These are phyloP conservation scores for Pleurotus djamor DNA, from an alignment of 768 basidiomycete genomes.

Conservation along the genomic window DNA sequence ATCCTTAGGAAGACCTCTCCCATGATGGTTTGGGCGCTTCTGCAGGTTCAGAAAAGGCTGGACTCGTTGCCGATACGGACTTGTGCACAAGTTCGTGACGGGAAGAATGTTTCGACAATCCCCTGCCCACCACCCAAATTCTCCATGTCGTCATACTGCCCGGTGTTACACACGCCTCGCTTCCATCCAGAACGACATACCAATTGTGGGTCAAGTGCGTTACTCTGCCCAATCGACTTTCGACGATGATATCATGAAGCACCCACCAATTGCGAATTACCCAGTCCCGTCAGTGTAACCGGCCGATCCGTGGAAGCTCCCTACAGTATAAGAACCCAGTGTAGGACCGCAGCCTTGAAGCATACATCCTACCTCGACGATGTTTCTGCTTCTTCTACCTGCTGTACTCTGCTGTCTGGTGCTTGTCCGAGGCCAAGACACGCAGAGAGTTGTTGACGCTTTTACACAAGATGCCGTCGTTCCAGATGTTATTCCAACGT, in stretches of 20 bases:
- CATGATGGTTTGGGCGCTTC: too few relatives aligned
- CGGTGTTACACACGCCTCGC: background rate
- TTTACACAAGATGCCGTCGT: slow-evolving; percentile 37
- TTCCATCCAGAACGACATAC: background rate
- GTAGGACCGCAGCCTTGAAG: background rate
- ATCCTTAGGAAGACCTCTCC: too few relatives aligned
- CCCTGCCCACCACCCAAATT: too few relatives aligned
- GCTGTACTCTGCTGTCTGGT: slow-evolving; percentile 8
- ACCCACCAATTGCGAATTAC: background rate
- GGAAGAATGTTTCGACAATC: too few relatives aligned
- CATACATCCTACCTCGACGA: background rate
- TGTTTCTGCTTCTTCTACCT: slow-evolving; percentile 4
- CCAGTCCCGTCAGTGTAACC: background rate
- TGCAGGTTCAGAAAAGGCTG: too few relatives aligned
- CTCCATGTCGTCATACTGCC: background rate
- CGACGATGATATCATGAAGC: background rate
- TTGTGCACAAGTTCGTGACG: too few relatives aligned
- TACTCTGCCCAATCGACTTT: background rate
- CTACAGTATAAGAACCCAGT: background rate
- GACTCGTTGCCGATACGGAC: too few relatives aligned
- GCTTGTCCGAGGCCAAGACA: slow-evolving; percentile 15
- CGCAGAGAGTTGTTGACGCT: slow-evolving; percentile 15
- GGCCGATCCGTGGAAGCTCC: background rate
- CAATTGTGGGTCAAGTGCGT: background rate
- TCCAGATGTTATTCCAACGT: slow-evolving; percentile 34